A percentile compares a stretch with the other conserved stretches of the same genome.
Conservation (phyloP, 2,329 filamentous ascomycete species). For the Cadophora malorum region DNA sequence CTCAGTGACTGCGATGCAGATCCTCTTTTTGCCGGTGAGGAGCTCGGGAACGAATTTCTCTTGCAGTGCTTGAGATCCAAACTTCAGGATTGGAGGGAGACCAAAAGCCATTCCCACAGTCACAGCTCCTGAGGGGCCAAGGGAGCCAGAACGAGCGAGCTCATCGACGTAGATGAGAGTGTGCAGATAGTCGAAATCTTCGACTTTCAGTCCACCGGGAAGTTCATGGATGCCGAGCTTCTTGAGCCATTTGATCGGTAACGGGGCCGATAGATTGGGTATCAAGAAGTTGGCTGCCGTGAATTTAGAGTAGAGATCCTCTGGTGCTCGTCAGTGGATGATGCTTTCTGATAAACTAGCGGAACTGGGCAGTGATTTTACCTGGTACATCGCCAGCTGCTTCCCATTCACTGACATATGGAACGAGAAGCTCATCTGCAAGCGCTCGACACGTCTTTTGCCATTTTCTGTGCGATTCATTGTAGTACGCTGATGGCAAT, state of each 20-base stretch:
- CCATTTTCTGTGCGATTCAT: constrained; percentile 67
- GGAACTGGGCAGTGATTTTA: not conserved
- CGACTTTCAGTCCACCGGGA: constrained; percentile 68
- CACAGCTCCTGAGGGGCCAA: constrained; percentile 67
- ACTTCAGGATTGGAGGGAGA: constrained; percentile 74
- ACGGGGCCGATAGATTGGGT: constrained; percentile 71
- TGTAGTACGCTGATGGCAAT: constrained; percentile 75
- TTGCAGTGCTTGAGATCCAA: constrained; percentile 66
- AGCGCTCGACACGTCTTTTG: constrained; percentile 73
- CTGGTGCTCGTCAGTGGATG: constrained; percentile 48
- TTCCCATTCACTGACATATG: constrained; percentile 74
- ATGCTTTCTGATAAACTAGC: too few relatives aligned
- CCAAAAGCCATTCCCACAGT: constrained; percentile 77
- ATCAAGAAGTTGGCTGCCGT: constrained; percentile 71
- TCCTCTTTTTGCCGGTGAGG: constrained; percentile 68
- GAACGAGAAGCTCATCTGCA: constrained; percentile 65
- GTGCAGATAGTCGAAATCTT: constrained; percentile 78
- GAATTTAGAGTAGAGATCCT: constrained; percentile 69
- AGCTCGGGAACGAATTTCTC: constrained; percentile 72
- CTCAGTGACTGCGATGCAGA: constrained; percentile 81
- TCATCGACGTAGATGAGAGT: constrained; percentile 73
- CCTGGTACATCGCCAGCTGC: constrained; percentile 52
- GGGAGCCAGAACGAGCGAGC: constrained; percentile 69
- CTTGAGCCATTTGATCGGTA: constrained; percentile 73
- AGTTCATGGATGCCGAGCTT: constrained; percentile 70